These are phyloP conservation scores for Hippophae gyantsensis DNA, from an alignment of 306 rosid species.

Conservation along the genomic window DNA sequence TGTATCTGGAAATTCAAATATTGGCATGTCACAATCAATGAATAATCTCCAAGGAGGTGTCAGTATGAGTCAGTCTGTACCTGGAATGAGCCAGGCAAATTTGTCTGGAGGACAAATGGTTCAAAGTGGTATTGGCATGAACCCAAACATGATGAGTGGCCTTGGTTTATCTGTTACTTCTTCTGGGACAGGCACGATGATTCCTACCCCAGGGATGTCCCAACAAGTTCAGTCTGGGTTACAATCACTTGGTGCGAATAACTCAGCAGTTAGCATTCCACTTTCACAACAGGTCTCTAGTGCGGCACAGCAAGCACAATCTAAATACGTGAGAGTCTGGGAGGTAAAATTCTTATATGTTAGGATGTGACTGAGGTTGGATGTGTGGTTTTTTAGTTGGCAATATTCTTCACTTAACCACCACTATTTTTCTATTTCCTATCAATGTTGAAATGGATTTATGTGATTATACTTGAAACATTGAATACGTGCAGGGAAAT, in stretches of 20 bases:
- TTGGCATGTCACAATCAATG: constrained; percentile 74
- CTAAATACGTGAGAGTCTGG: constrained; percentile 94
- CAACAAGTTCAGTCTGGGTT: constrained; percentile 71
- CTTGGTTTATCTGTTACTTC: constrained; percentile 69
- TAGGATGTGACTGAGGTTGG: constrained; percentile 6
- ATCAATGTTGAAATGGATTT: too few relatives aligned
- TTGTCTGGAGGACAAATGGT: constrained; percentile 64
- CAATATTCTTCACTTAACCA: too few relatives aligned
- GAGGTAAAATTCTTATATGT: constrained; percentile 48
- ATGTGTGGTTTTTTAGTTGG: not conserved
- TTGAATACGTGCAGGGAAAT: constrained; percentile 66
- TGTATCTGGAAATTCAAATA: constrained; percentile 60
- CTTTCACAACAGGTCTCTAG: constrained; percentile 66
- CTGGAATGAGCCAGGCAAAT: constrained; percentile 76
- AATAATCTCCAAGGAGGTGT: constrained; percentile 67
- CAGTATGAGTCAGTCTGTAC: constrained; percentile 71
- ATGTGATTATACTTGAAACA: constrained; percentile 7
- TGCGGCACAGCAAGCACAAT: constrained; percentile 58
- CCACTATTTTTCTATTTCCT: too few relatives aligned
- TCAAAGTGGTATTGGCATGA: constrained; percentile 76
- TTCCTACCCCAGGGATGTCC: constrained; percentile 94
- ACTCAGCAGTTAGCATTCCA: constrained; percentile 52
- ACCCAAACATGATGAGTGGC: constrained; percentile 63
- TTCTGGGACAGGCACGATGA: constrained; percentile 87
- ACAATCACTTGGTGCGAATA: constrained; percentile 55